Conservation (phyloP, 495 filamentous ascomycete genomes). For the Annulohypoxylon nitens region DNA sequence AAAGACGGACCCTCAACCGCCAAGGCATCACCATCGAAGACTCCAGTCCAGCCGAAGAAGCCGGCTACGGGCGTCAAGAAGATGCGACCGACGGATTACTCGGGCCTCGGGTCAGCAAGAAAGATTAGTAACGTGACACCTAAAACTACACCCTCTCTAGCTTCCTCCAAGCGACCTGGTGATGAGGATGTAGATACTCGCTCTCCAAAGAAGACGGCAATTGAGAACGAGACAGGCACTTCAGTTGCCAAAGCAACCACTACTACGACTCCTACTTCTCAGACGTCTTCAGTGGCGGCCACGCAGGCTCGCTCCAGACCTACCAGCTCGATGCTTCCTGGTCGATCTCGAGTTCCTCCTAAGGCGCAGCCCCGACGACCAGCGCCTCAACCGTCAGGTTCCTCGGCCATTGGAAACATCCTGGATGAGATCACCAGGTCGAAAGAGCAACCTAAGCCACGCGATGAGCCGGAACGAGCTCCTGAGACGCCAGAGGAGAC, state of each 20-base stretch:
- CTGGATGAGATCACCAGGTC: slow-evolving; percentile 57
- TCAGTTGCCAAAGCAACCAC: slow-evolving; percentile 37
- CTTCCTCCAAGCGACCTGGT: slow-evolving; percentile 50
- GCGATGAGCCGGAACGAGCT: slow-evolving; percentile 64
- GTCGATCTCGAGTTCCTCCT: slow-evolving; percentile 41
- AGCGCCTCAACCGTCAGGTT: slow-evolving; percentile 47
- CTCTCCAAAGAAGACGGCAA: slow-evolving; percentile 56
- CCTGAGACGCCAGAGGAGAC: slow-evolving; percentile 82
- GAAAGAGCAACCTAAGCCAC: slow-evolving; percentile 47
- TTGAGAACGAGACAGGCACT: slow-evolving; percentile 42
- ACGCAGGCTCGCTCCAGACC: slow-evolving; percentile 40
- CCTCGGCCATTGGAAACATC: slow-evolving; percentile 48
- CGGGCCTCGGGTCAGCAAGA: slow-evolving; percentile 47
- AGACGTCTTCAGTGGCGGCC: slow-evolving; percentile 32
- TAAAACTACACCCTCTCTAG: slow-evolving; percentile 38
- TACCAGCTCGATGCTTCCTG: slow-evolving; percentile 50
- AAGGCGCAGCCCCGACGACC: slow-evolving; percentile 55
- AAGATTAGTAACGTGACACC: slow-evolving; percentile 39
- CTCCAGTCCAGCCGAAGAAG: slow-evolving; percentile 35
- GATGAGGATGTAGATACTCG: slow-evolving; percentile 59
- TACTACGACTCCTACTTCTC: slow-evolving; percentile 28
- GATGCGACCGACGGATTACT: slow-evolving; percentile 43
- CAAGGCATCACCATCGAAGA: slow-evolving; percentile 20
- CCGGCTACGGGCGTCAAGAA: slow-evolving; percentile 35
- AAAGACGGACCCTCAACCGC: slow-evolving; percentile 9